These are phyloP conservation scores for Bertia moriformis DNA, from an alignment of 2,329 filamentous ascomycete species.

Conservation along the genomic window DNA sequence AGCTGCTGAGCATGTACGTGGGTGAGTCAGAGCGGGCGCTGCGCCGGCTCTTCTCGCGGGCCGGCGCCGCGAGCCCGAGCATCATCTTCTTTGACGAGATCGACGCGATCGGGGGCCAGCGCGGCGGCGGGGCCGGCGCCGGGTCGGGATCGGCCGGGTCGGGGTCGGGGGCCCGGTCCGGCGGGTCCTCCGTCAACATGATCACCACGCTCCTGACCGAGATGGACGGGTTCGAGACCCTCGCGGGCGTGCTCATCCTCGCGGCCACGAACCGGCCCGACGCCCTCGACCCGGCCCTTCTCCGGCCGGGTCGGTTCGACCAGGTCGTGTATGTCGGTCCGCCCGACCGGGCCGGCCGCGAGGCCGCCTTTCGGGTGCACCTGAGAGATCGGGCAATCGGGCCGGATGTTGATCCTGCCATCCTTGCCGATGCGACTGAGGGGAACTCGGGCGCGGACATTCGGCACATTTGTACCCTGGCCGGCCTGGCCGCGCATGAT, in stretches of 20 bases:
- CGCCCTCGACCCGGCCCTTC: slow-evolving; percentile 68
- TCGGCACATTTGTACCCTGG: slow-evolving; percentile 27
- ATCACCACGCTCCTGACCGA: slow-evolving; percentile 82
- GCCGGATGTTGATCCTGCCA: slow-evolving; percentile 48
- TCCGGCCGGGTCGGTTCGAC: slow-evolving; percentile 76
- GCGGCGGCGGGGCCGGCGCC: slow-evolving; percentile 29
- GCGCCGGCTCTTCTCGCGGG: slow-evolving; percentile 72
- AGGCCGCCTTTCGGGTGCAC: slow-evolving; percentile 62
- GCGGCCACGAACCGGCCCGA: slow-evolving; percentile 87
- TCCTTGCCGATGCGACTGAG: slow-evolving; percentile 50
- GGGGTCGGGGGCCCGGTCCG: slow-evolving; percentile 9
- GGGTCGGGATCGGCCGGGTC: no score
- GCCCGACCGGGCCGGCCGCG: slow-evolving; percentile 58
- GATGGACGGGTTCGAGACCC: slow-evolving; percentile 83
- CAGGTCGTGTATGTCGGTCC: slow-evolving; percentile 74
- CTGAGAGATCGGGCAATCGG: slow-evolving; percentile 43
- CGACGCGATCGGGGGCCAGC: slow-evolving; percentile 60
- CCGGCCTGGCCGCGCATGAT: slow-evolving; percentile 9
- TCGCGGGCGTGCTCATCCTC: slow-evolving; percentile 72
- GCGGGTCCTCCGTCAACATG: slow-evolving; percentile 55
- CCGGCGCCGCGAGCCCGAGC: slow-evolving; percentile 70
- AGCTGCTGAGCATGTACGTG: slow-evolving; percentile 92
- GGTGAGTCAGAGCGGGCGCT: slow-evolving; percentile 82
- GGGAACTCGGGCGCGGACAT: slow-evolving; percentile 82
- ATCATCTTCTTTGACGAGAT: slow-evolving; percentile 98